phyloP scores from a whole-genome alignment of 2,329 filamentous ascomycete genomes.

The Thielaviopsis ethacetica region DNA sequence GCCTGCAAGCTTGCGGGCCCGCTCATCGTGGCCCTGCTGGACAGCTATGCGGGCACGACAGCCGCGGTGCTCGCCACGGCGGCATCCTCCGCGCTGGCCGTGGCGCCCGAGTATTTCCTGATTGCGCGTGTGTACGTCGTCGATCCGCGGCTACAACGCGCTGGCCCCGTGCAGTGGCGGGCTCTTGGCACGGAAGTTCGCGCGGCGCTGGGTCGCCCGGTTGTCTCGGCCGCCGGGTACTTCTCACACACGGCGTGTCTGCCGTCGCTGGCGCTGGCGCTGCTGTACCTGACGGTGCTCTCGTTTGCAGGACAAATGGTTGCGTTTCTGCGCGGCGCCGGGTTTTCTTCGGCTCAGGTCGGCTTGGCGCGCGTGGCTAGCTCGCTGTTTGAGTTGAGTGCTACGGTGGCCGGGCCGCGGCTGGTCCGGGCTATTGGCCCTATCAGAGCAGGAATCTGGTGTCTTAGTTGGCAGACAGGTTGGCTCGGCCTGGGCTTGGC shows the following conservation, averaged over 20 bases:
- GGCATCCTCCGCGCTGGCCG: slow-evolving; percentile 31
- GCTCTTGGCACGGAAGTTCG: background rate
- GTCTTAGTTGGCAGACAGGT: slow-evolving; percentile 48
- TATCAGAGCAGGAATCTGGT: slow-evolving; percentile 55
- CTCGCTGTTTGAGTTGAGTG: slow-evolving; percentile 39
- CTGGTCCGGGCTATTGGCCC: slow-evolving; percentile 38
- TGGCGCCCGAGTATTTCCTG: slow-evolving; percentile 34
- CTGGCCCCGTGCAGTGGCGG: too few species aligned
- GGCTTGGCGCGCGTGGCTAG: slow-evolving; percentile 35
- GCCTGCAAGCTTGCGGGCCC: slow-evolving; percentile 42
- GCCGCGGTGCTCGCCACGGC: slow-evolving; percentile 33
- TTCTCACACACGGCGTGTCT: slow-evolving; percentile 38
- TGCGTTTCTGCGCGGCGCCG: slow-evolving; percentile 41
- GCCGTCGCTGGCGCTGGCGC: slow-evolving; percentile 40
- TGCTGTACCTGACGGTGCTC: slow-evolving; percentile 47
- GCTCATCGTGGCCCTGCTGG: slow-evolving; percentile 35
- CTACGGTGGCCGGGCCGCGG: slow-evolving; percentile 42
- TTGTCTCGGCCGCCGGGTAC: slow-evolving; percentile 26
- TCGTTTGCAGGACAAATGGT: slow-evolving; percentile 46
- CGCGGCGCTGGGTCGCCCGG: background rate
- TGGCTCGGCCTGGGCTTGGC: slow-evolving; percentile 31
- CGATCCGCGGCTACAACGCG: slow-evolving; percentile 13
- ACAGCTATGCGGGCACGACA: slow-evolving; percentile 27
- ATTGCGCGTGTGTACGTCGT: slow-evolving; percentile 23
- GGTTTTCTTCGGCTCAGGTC: slow-evolving; percentile 34